Conservation (phyloP, 1,284 basidiomycete species). For the Mycosarcoma maydis region DNA sequence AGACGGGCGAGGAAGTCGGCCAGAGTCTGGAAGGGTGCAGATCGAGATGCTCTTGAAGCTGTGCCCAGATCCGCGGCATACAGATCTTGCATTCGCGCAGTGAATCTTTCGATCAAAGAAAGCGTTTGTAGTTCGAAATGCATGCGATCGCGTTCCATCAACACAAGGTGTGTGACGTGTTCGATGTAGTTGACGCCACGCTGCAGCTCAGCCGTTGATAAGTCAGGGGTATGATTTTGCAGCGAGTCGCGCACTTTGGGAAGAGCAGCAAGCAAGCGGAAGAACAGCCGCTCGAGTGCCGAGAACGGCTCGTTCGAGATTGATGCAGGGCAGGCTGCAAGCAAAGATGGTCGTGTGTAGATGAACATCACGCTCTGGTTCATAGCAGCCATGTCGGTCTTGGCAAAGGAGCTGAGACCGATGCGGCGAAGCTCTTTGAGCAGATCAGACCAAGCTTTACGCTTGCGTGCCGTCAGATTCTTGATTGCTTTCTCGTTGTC, state of each 20-base stretch:
- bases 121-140: slow-evolving; percentile 21
- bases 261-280: slow-evolving; percentile 76
- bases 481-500: slow-evolving; percentile 77
- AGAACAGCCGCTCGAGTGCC: slow-evolving; percentile 76
- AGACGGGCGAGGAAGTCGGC: slow-evolving; percentile 39
- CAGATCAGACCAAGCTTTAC: slow-evolving; percentile 89
- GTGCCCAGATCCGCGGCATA: slow-evolving; percentile 11
- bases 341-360: slow-evolving; percentile 71
- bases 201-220: slow-evolving; percentile 84
- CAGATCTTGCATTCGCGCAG: slow-evolving; percentile 11
- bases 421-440: slow-evolving; percentile 85
- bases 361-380: slow-evolving; percentile 77
- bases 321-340: slow-evolving; percentile 15
- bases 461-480: slow-evolving; percentile 79
- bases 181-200: slow-evolving; percentile 83
- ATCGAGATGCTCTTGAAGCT: slow-evolving; percentile 1
- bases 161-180: slow-evolving; percentile 70
- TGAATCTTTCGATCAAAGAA: slow-evolving; percentile 20
- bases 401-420: slow-evolving; percentile 72
- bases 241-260: slow-evolving; percentile 77
- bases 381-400: slow-evolving; percentile 75
- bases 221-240: slow-evolving; percentile 79
- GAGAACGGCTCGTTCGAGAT: slow-evolving; percentile 67
- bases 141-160: slow-evolving; percentile 48
- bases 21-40: slow-evolving; percentile 17